Conservation (phyloP, 495 filamentous ascomycete genomes). For the Hyaloscypha finlandica region DNA sequence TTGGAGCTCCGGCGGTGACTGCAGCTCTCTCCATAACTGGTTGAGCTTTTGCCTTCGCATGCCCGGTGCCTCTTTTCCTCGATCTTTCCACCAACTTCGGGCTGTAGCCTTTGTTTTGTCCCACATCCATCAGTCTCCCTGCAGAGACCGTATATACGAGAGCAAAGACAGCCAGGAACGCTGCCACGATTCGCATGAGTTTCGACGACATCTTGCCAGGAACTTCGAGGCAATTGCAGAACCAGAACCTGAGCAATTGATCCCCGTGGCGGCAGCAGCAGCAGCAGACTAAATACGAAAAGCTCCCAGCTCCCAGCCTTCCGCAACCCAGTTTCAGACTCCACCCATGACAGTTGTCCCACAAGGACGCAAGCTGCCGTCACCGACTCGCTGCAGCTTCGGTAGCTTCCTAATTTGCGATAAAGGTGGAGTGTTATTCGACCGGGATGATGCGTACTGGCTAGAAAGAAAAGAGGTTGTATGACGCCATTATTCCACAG, state of each 20-base stretch:
- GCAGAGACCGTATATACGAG: not conserved
- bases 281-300: not conserved
- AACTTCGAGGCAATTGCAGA: not conserved
- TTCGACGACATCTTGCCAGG: not conserved
- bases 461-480: not conserved
- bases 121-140: not conserved
- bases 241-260: not conserved
- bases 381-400: not conserved
- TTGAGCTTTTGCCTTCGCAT: not conserved
- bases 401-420: not conserved
- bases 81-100: not conserved
- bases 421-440: not conserved
- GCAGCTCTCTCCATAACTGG: constrained; percentile 4
- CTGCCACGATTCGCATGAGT: not conserved
- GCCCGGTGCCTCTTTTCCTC: not conserved
- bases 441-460: not conserved
- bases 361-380: not conserved
- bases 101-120: not conserved
- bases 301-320: not conserved
- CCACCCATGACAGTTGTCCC: not conserved
- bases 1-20: not conserved
- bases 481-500: not conserved
- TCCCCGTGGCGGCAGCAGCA: not conserved
- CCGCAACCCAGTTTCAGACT: not conserved
- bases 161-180: not conserved